Conservation (phyloP, 139 green algal species). For the Yamagishiella unicocca region DNA sequence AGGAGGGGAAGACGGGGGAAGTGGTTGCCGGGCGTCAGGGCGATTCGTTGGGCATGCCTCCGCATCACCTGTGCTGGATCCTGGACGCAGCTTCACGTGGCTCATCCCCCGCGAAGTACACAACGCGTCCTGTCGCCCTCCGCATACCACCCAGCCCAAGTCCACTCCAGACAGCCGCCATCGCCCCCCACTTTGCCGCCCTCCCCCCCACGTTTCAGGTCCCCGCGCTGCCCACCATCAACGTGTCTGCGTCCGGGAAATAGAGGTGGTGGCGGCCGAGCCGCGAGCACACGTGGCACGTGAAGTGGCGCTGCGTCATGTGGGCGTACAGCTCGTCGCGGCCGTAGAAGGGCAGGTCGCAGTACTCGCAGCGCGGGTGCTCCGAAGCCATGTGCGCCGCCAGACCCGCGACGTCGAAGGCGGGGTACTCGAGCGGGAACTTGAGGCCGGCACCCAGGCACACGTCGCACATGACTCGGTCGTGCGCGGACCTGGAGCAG, state of each 20-base stretch:
- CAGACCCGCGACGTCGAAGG: constrained; percentile 51
- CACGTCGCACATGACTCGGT: constrained; percentile 56
- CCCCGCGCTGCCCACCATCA: constrained; percentile 34
- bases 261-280: constrained; percentile 41
- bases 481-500: constrained; percentile 16
- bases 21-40: not conserved
- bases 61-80: too few species aligned
- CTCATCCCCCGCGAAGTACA: too few species aligned
- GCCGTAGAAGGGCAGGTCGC: constrained; percentile 69
- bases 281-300: constrained; percentile 77
- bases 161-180: too few species aligned
- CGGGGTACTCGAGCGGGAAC: constrained; percentile 61
- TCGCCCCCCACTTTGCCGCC: too few species aligned
- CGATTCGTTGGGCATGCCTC: too few species aligned
- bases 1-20: not conserved
- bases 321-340: constrained; percentile 70
- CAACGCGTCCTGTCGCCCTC: too few species aligned
- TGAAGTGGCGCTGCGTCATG: constrained; percentile 68
- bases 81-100: too few species aligned
- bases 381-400: constrained; percentile 52
- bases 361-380: constrained; percentile 81
- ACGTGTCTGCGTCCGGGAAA: constrained; percentile 40
- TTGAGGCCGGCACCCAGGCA: constrained; percentile 57
- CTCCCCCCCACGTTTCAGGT: not conserved
- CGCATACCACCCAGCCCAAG: too few species aligned